A percentile compares a stretch with the other conserved stretches of the same genome.
phyloP scores from a whole-genome alignment of 169 alveolate genomes.

The Plasmodium adleri region DNA sequence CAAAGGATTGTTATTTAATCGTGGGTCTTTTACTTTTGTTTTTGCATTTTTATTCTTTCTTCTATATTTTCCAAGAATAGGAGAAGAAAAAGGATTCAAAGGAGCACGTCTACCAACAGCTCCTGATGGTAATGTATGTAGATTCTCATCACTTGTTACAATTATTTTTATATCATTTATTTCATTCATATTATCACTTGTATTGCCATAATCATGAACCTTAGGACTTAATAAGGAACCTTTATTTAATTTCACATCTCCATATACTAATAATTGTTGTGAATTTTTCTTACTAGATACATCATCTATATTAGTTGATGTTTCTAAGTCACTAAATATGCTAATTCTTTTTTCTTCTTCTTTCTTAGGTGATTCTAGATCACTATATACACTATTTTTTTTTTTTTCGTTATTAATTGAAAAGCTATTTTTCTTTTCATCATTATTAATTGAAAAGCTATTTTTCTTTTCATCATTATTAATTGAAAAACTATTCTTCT shows the following conservation, averaged over 20 bases:
- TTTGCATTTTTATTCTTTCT: conserved; percentile 53
- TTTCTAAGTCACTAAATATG: no score
- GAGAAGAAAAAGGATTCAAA: conserved; percentile 69
- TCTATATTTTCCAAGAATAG: conserved; percentile 49
- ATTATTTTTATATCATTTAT: conserved; percentile 26
- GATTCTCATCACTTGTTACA: conserved; percentile 31
- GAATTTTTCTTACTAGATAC: no score
- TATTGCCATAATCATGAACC: background rate
- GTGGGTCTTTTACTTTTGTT: conserved; percentile 75
- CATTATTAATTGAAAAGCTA: no score
- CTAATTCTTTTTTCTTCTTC: no score
- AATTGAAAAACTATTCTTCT: no score
- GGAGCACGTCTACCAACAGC: conserved; percentile 80
- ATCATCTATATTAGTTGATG: no score
- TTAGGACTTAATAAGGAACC: background rate
- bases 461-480: no score
- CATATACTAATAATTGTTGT: background rate
- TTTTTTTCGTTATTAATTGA: no score
- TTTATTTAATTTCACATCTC: background rate
- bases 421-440: no score
- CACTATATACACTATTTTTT: no score
- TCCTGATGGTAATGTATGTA: conserved; percentile 65
- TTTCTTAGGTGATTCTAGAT: no score
- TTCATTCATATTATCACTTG: background rate
- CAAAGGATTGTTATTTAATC: conserved; percentile 80